Base-by-base conservation (phyloP, 2,329 filamentous ascomycete species). In the Pseudocercospora ulei region DNA sequence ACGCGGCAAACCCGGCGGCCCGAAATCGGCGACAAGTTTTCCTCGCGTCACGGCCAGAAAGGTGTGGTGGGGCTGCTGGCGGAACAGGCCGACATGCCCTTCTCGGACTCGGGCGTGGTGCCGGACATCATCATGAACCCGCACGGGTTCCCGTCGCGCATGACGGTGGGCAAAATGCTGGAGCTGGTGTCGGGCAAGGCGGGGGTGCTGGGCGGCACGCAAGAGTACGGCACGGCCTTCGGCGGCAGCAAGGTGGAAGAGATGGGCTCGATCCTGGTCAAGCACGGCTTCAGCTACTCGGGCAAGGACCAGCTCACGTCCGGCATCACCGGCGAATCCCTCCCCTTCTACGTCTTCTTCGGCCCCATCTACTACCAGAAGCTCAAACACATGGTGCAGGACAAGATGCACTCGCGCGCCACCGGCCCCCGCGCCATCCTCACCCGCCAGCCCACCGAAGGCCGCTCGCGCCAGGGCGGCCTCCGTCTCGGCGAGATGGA, bases 41-140 rank as follows among this genome's bases (percentile, higher is more conserved):
- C 87, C 0, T 98, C 90, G 35, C 84, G 90, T 43, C 90, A 98
- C 72, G 90, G 90, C 12, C 90, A 98, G 58, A 98, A 98, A 63
- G 90, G 90, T 67, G 90, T 96, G 12, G 86, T 93, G 1, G 90
- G 90, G 40, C 88, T 96, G 53, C 95, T 98, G 42, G 86, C 88
- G 11, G 83, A 94, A 47, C 88, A 96, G 64, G 86, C 90, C 58
- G 90, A 98, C 59, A 82, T 98, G 77, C 90, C 90, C 0, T 98
- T 98, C 66, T 82, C 82, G 22, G 90, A 98, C 63, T 69, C 73
- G 36, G 92, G 90, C 2, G 76, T 98, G 50, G 80, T 78, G n/a
- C 90, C 90, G 0, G 90, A 98, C 63, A 95, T 98, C 51, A 98
- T 98, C 75, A 98, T 98, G 90, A 98, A 98, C 68, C 90, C 92